These are phyloP conservation scores for Trichoderma atrobrunneum DNA, from an alignment of 2,329 filamentous ascomycete genomes.

Conservation along the genomic window DNA sequence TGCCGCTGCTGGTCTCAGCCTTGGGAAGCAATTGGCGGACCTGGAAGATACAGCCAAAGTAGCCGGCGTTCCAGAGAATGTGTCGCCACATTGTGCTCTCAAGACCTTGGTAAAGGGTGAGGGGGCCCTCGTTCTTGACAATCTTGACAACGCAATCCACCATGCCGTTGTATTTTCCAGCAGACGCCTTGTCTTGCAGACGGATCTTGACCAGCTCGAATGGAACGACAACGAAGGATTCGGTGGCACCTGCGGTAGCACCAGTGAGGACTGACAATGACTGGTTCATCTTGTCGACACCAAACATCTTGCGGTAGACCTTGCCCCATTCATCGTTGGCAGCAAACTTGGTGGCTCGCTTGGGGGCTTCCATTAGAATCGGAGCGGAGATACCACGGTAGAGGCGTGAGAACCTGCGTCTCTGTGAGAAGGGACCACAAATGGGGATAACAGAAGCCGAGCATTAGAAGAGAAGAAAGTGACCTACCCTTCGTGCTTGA, in stretches of 20 bases:
- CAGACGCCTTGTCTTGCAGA: constrained; percentile 90
- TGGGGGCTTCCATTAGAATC: constrained; percentile 93
- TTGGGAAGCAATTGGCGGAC: constrained; percentile 80
- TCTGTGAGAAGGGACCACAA: constrained; percentile 23
- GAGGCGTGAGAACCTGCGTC: constrained; percentile 71
- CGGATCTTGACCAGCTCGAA: constrained; percentile 99
- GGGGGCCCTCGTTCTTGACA: constrained; percentile 73
- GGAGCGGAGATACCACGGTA: constrained; percentile 95
- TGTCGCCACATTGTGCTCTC: constrained; percentile 98
- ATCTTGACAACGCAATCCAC: constrained; percentile 79
- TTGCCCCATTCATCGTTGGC: constrained; percentile 98
- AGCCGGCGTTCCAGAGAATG: constrained; percentile 84
- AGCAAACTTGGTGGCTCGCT: constrained; percentile 97
- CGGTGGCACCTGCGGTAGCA: constrained; percentile 90
- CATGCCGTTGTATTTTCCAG: constrained; percentile 82
- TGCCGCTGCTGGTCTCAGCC: constrained; percentile 72
- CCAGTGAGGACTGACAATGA: constrained; percentile 88
- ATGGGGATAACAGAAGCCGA: background rate
- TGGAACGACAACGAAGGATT: constrained; percentile 94
- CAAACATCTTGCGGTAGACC: constrained; percentile 86
- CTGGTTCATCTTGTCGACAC: constrained; percentile 84
- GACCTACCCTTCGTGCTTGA: constrained; percentile 85
- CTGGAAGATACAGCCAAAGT: constrained; percentile 99
- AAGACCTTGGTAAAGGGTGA: constrained; percentile 93
- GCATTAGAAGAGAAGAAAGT: background rate